Conservation (phyloP, 441 rosid species). For the Populus hybrid region DNA sequence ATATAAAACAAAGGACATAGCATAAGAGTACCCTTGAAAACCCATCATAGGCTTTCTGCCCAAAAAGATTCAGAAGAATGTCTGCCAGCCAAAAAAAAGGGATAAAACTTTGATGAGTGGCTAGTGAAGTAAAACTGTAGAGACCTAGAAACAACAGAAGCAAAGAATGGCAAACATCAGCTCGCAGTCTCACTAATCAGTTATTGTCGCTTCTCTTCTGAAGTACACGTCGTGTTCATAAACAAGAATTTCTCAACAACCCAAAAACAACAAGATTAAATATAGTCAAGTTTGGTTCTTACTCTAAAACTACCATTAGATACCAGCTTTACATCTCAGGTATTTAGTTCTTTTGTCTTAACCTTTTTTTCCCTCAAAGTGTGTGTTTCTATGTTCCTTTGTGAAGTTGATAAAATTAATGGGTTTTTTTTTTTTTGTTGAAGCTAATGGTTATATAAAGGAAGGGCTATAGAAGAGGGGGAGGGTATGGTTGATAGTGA, state of each 20-base stretch:
- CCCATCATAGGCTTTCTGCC: too few relatives aligned
- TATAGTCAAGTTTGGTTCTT: too few relatives aligned
- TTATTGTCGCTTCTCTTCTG: background rate
- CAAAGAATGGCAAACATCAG: background rate
- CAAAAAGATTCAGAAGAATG: too few relatives aligned
- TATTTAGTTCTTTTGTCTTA: background rate
- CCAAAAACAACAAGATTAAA: background rate
- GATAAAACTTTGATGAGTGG: too few relatives aligned
- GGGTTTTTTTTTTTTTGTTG: background rate
- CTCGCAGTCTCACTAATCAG: background rate
- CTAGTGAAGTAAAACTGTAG: too few relatives aligned
- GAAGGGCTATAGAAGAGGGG: conserved; percentile 2
- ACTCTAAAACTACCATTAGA: background rate
- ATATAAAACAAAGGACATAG: too few relatives aligned
- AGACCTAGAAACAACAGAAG: too few relatives aligned
- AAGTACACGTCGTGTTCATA: background rate
- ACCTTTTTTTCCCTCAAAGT: background rate
- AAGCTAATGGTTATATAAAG: background rate
- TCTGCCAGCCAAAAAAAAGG: too few relatives aligned
- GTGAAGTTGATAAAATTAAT: background rate
- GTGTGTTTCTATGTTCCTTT: background rate
- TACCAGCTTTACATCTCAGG: background rate
- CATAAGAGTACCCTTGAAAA: too few relatives aligned
- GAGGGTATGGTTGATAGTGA: background rate
- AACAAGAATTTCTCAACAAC: background rate